Conservation (phyloP, 169 alveolate species). For the Cryptosporidium andersoni region DNA sequence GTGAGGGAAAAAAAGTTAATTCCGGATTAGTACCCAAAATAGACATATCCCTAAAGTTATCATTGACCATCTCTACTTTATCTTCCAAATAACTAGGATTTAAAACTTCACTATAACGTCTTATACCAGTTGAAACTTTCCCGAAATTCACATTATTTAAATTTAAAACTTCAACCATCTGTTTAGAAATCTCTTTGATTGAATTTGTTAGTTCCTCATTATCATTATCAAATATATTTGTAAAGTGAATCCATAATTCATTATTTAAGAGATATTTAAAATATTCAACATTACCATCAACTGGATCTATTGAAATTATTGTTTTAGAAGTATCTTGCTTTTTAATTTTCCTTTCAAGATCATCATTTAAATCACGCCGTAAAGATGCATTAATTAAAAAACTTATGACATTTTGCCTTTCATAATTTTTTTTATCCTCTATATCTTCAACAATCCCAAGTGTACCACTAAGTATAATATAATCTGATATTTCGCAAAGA, state of each 20-base stretch:
- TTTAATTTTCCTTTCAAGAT: too few relatives aligned
- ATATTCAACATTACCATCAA: constrained; percentile 6
- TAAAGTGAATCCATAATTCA: constrained; percentile 5
- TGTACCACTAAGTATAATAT: too few relatives aligned
- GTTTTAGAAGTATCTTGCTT: too few relatives aligned
- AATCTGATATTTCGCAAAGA: too few relatives aligned
- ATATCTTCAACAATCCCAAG: too few relatives aligned
- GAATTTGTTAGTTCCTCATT: neutral
- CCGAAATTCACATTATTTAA: constrained; percentile 17
- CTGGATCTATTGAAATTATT: constrained; percentile 30
- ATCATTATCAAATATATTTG: constrained; percentile 33
- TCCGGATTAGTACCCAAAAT: constrained; percentile 8
- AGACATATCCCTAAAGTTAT: neutral
- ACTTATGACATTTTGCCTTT: too few relatives aligned
- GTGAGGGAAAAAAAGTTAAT: constrained; percentile 29
- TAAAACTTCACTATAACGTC: constrained; percentile 35
- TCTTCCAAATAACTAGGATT: constrained; percentile 1
- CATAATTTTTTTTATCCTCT: too few relatives aligned
- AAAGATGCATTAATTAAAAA: too few relatives aligned
- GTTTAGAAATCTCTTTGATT: constrained; percentile 24
- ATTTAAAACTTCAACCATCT: constrained; percentile 48
- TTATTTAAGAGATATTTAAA: constrained; percentile 26
- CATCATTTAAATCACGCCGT: too few relatives aligned
- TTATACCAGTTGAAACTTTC: constrained; percentile 20
- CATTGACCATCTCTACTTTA: neutral